Evolutionary conservation across 306 rosid genomes (phyloP).

Genomic region (Delonix regia): DNA sequence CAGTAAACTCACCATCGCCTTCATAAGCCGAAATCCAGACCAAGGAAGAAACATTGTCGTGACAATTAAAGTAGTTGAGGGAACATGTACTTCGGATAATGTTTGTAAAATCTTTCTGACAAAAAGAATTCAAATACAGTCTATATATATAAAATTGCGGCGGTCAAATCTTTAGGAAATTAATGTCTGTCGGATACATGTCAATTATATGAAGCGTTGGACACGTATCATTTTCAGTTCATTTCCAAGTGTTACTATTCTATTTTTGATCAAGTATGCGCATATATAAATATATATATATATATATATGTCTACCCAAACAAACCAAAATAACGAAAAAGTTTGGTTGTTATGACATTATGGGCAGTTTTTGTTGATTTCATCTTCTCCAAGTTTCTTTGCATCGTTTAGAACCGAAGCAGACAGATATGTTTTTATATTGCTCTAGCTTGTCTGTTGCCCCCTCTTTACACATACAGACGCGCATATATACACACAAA

Average conservation of each 20-base stretch:
- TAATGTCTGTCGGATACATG: background rate
- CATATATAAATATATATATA: background rate
- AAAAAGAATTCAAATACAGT: background rate
- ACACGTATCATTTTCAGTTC: slow-evolving; percentile 25
- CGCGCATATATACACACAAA: too few relatives aligned
- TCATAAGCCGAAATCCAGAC: background rate
- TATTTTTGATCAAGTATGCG: slow-evolving; percentile 7
- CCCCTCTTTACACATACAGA: too few relatives aligned
- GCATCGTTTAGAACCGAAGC: slow-evolving; percentile 34
- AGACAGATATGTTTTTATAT: slow-evolving; percentile 30
- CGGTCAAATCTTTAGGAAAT: background rate
- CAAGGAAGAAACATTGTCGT: background rate
- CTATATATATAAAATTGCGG: background rate
- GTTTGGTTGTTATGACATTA: slow-evolving; percentile 18
- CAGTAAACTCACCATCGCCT: background rate
- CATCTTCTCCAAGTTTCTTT: slow-evolving; percentile 42
- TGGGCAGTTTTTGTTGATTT: background rate
- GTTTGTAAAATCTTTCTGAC: background rate
- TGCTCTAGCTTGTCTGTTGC: slow-evolving; percentile 30
- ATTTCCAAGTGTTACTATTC: slow-evolving; percentile 6
- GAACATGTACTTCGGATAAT: background rate
- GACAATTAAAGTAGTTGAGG: background rate
- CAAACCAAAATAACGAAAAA: background rate
- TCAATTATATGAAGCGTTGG: slow-evolving; percentile 22
- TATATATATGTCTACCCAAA: slow-evolving; percentile 16